Evolutionary conservation across 768 basidiomycete species (phyloP).

Genomic region (Pluteus cervinus): DNA sequence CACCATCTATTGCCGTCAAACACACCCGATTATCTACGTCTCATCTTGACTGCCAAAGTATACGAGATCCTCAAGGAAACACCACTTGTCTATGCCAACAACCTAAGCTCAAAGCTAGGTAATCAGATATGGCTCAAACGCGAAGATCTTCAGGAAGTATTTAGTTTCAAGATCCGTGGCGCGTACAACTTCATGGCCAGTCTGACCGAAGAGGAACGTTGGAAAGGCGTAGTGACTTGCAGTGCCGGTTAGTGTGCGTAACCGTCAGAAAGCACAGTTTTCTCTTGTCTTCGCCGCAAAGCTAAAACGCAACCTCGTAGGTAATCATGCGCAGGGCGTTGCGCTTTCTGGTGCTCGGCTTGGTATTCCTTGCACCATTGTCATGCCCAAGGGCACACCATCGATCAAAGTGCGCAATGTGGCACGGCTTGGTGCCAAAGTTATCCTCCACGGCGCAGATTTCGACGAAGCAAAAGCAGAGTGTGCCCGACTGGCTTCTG

Average conservation of each 20-base stretch:
- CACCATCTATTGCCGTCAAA: conserved; percentile 61
- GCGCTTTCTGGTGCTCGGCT: conserved; percentile 89
- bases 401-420: conserved; percentile 96
- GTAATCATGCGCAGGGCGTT: conserved; percentile 98
- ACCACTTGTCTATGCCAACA: conserved; percentile 81
- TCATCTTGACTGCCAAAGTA: conserved; percentile 86
- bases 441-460: conserved; percentile 85
- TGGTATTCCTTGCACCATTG: conserved; percentile 93
- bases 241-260: conserved; percentile 88
- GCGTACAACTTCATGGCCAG: conserved; percentile 99
- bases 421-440: conserved; percentile 90
- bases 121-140: conserved; percentile 96
- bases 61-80: conserved; percentile 89
- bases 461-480: conserved; percentile 97
- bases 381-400: conserved; percentile 95
- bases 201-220: conserved; percentile 81
- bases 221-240: conserved; percentile 97
- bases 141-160: conserved; percentile 95
- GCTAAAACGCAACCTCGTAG: too few relatives aligned
- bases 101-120: conserved; percentile 82
- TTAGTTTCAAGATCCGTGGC: conserved; percentile 98
- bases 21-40: conserved; percentile 81
- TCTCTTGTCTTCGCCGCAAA: conserved; percentile 7
- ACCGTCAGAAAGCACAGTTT: conserved; percentile 13
- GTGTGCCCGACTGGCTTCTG: conserved; percentile 76